Percentiles rank a stretch among this genome's conserved stretches.
Evolutionary conservation across 176 grass and related monocot species (phyloP).

Genomic region (Lolium perenne): DNA sequence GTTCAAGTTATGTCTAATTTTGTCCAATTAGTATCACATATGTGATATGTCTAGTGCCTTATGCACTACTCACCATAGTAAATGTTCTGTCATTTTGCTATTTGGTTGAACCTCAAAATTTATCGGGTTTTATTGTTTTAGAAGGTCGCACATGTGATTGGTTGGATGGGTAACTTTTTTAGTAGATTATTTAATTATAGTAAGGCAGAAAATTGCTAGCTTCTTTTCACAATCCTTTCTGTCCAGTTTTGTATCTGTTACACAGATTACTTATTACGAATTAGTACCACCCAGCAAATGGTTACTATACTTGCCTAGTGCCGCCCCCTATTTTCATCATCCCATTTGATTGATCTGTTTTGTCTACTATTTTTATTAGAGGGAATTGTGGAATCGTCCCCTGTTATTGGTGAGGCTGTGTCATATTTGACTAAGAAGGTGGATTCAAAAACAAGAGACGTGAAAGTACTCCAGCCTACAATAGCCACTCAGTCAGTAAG

Average conservation of each 20-base stretch:
- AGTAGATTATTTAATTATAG: neutral
- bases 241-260: neutral
- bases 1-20: neutral
- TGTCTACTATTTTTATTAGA: conserved; percentile 48
- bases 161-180: neutral
- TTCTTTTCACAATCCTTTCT: conserved; percentile 20
- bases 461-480: conserved; percentile 91
- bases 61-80: neutral
- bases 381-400: conserved; percentile 59
- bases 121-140: neutral
- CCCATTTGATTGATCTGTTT: conserved; percentile 29
- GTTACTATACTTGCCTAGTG: neutral
- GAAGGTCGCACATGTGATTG: neutral
- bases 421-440: conserved; percentile 94
- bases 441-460: conserved; percentile 90
- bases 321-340: neutral
- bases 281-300: neutral
- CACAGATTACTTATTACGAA: neutral
- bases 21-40: neutral
- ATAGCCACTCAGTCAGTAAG: conserved; percentile 95
- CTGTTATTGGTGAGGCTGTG: conserved; percentile 80
- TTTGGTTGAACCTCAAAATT: neutral
- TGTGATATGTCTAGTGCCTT: conserved; percentile 12
- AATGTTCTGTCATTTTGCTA: neutral
- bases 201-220: neutral